These are phyloP conservation scores for Lipomyces spencermartinsiae DNA, from an alignment of 805 yeast genomes.

Conservation along the genomic window DNA sequence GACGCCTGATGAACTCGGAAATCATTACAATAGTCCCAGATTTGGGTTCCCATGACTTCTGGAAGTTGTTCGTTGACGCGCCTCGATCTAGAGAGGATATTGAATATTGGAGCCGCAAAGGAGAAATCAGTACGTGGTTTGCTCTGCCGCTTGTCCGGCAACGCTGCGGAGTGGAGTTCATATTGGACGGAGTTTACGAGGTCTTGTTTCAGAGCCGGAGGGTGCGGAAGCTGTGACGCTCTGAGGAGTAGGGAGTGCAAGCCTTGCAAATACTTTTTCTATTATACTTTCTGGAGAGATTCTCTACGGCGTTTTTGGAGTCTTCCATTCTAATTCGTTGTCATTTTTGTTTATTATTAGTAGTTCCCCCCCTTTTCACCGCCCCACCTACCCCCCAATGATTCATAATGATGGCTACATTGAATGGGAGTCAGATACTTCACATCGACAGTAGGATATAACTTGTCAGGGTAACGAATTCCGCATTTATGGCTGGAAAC, in stretches of 20 bases:
- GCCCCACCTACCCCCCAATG: too few species aligned
- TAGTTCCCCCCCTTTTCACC: too few species aligned
- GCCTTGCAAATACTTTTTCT: too few species aligned
- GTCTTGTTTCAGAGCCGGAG: constrained; percentile 20
- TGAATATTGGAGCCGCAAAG: constrained; percentile 87
- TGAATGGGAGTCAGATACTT: too few species aligned
- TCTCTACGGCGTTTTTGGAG: too few species aligned
- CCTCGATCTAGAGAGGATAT: constrained; percentile 75
- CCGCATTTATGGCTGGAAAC: too few species aligned
- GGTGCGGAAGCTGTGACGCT: constrained; percentile 14
- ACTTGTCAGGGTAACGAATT: too few species aligned
- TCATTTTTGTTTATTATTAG: neutral
- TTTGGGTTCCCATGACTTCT: constrained; percentile 49
- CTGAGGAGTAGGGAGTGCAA: neutral
- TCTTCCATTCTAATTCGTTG: neutral
- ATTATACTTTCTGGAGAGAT: too few species aligned
- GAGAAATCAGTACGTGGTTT: constrained; percentile 95
- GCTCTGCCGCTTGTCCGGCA: constrained; percentile 82
- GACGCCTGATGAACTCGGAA: constrained; percentile 44
- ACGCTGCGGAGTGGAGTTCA: constrained; percentile 87
- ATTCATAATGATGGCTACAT: too few species aligned
- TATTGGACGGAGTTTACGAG: constrained; percentile 66
- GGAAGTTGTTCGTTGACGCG: constrained; percentile 69
- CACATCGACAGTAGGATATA: too few species aligned
- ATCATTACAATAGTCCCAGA: constrained; percentile 80